phyloP scores from a whole-genome alignment of 441 rosid genomes.

The Erysimum cheiri region DNA sequence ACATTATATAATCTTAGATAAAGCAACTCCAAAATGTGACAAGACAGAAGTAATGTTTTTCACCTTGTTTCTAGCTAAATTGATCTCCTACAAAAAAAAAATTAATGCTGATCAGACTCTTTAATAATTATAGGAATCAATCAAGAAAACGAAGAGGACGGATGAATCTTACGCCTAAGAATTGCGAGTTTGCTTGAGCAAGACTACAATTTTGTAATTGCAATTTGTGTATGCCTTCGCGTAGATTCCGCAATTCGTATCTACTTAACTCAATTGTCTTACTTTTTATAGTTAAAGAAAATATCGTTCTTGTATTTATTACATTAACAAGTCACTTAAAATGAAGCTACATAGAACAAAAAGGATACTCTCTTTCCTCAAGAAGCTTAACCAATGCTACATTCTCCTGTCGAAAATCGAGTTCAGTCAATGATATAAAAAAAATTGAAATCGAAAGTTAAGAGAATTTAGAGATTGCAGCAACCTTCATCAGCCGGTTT shows the following conservation, averaged over 20 bases:
- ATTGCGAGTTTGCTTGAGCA: constrained; percentile 38
- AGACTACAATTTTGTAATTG: constrained; percentile 31
- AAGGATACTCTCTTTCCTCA: constrained; percentile 80
- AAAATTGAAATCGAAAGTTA: not conserved
- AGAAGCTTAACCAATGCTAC: constrained; percentile 61
- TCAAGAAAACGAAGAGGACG: not conserved
- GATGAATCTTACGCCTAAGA: constrained; percentile 21
- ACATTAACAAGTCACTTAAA: not conserved
- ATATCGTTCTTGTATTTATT: not conserved
- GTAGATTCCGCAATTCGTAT: constrained; percentile 31
- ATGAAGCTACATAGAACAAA: constrained; percentile 3
- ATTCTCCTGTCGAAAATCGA: constrained; percentile 61
- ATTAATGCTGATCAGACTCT: not conserved
- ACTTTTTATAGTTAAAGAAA: constrained; percentile 27
- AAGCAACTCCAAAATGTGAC: not conserved
- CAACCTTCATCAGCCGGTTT: constrained; percentile 66
- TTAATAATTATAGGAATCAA: not conserved
- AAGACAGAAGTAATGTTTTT: constrained; percentile 1
- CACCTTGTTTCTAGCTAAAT: constrained; percentile 41
- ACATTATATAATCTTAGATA: constrained; percentile 16
- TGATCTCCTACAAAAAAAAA: constrained; percentile 31
- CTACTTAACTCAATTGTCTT: constrained; percentile 35
- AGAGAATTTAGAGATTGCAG: constrained; percentile 7
- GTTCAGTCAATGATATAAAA: not conserved
- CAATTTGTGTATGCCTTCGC: constrained; percentile 31